Conservation (phyloP, 129 eudicot genomes). For the Erigeron canadensis region DNA sequence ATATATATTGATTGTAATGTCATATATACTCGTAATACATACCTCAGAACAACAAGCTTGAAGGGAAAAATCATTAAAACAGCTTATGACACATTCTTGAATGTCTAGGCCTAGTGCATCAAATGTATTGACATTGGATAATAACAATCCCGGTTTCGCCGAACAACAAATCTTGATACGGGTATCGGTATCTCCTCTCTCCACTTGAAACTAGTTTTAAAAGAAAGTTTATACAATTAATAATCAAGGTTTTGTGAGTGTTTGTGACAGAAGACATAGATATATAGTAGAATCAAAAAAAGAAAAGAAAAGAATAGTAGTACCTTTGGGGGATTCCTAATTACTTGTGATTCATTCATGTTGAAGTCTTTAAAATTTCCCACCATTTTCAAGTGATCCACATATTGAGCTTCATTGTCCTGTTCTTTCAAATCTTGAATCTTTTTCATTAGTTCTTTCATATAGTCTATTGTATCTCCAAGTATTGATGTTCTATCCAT, state of each 20-base stretch:
- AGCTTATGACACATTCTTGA: constrained; percentile 81
- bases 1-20: background rate
- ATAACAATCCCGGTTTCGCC: constrained; percentile 61
- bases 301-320: too few species aligned
- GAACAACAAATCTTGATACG: constrained; percentile 70
- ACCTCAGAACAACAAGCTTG: constrained; percentile 95
- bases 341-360: constrained; percentile 44
- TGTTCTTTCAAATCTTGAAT: constrained; percentile 55
- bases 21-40: background rate
- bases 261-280: constrained; percentile 8
- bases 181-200: constrained; percentile 51
- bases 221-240: background rate
- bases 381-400: constrained; percentile 31
- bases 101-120: constrained; percentile 81
- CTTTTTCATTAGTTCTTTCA: constrained; percentile 71
- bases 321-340: constrained; percentile 81
- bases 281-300: background rate
- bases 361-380: constrained; percentile 49
- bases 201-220: constrained; percentile 71
- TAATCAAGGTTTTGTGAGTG: constrained; percentile 1
- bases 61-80: constrained; percentile 72
- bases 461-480: constrained; percentile 81
- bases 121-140: constrained; percentile 66
- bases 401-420: constrained; percentile 18
- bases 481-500: constrained; percentile 96